Evolutionary conservation across 495 filamentous ascomycete species (phyloP).

Genomic region (Penicillium samsonianum): DNA sequence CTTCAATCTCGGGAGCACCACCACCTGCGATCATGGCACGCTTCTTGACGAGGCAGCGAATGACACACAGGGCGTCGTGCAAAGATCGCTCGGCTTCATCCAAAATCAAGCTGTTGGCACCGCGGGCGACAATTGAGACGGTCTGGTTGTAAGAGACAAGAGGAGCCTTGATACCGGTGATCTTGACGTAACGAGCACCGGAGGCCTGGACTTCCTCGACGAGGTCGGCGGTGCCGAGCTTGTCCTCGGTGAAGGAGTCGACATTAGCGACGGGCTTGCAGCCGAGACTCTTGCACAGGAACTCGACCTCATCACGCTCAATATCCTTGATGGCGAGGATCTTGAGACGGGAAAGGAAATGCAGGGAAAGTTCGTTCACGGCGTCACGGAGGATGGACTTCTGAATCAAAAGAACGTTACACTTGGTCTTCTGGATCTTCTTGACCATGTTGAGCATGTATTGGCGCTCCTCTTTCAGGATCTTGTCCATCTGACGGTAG

Average conservation of each 20-base stretch:
- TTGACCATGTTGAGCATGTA: slow-evolving; percentile 98
- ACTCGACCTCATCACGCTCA: slow-evolving; percentile 97
- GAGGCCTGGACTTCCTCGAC: slow-evolving; percentile 88
- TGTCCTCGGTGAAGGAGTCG: slow-evolving; percentile 98
- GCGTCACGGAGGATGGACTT: slow-evolving; percentile 98
- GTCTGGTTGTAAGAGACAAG: slow-evolving; percentile 65
- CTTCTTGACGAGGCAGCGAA: slow-evolving; percentile 98
- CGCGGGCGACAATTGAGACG: slow-evolving; percentile 88
- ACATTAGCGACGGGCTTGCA: slow-evolving; percentile 99
- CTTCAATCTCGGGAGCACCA: slow-evolving; percentile 93
- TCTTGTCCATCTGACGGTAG: slow-evolving; percentile 99
- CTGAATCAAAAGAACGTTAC: slow-evolving; percentile 97
- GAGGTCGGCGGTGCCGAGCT: slow-evolving; percentile 93
- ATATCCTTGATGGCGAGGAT: slow-evolving; percentile 96
- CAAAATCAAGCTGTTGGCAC: slow-evolving; percentile 90
- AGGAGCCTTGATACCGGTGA: slow-evolving; percentile 79
- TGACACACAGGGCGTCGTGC: slow-evolving; percentile 96
- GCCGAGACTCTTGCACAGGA: slow-evolving; percentile 96
- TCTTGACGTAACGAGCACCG: slow-evolving; percentile 88
- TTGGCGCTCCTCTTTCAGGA: slow-evolving; percentile 96
- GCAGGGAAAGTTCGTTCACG: slow-evolving; percentile 93
- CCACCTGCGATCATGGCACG: slow-evolving; percentile 95
- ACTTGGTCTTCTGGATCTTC: slow-evolving; percentile 99
- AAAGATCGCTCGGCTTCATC: slow-evolving; percentile 95
- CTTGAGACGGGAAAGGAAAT: slow-evolving; percentile 96